Evolutionary conservation across 805 yeast genomes (phyloP).

Genomic region (Starmerella bacillaris): DNA sequence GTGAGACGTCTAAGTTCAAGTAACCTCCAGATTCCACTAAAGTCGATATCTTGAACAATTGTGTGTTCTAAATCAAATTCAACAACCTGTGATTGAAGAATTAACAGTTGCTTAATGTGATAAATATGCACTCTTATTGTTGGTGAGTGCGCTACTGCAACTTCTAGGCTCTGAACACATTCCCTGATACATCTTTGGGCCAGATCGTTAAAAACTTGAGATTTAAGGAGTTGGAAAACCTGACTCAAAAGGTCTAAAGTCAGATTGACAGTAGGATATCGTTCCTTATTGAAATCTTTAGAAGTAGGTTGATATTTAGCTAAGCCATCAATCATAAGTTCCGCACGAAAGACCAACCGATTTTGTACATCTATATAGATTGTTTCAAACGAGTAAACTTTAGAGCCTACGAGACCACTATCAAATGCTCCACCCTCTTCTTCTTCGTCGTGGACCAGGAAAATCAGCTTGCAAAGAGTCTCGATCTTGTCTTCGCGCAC

Average conservation of each 20-base stretch:
- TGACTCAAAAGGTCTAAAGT: slow-evolving; percentile 55
- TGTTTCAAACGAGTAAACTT: slow-evolving; percentile 4
- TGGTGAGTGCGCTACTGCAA: slow-evolving; percentile 14
- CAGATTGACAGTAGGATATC: slow-evolving; percentile 13
- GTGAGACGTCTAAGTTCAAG: slow-evolving; percentile 20
- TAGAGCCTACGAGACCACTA: slow-evolving; percentile 14
- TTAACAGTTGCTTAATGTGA: slow-evolving; percentile 50
- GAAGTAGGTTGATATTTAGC: slow-evolving; percentile 43
- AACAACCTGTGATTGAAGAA: slow-evolving; percentile 49
- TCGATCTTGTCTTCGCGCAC: slow-evolving; percentile 53
- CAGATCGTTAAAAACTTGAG: slow-evolving; percentile 63
- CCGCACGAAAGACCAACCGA: slow-evolving; percentile 62
- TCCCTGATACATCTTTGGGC: slow-evolving; percentile 76
- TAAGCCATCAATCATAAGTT: slow-evolving; percentile 47
- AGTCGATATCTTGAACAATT: slow-evolving; percentile 54
- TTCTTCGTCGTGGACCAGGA: slow-evolving; percentile 7
- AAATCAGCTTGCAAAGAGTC: slow-evolving; percentile 47
- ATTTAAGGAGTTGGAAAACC: slow-evolving; percentile 62
- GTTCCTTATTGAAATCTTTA: slow-evolving; percentile 34
- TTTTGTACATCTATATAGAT: slow-evolving; percentile 37
- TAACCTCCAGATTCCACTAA: slow-evolving; percentile 52
- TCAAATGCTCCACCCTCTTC: background rate
- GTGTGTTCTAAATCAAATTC: slow-evolving; percentile 67
- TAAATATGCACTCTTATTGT: slow-evolving; percentile 42
- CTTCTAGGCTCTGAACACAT: slow-evolving; percentile 38